A percentile compares a stretch with the other conserved stretches of the same genome.
Conservation (phyloP, 2,329 filamentous ascomycete genomes). For the Juglanconis sp. region DNA sequence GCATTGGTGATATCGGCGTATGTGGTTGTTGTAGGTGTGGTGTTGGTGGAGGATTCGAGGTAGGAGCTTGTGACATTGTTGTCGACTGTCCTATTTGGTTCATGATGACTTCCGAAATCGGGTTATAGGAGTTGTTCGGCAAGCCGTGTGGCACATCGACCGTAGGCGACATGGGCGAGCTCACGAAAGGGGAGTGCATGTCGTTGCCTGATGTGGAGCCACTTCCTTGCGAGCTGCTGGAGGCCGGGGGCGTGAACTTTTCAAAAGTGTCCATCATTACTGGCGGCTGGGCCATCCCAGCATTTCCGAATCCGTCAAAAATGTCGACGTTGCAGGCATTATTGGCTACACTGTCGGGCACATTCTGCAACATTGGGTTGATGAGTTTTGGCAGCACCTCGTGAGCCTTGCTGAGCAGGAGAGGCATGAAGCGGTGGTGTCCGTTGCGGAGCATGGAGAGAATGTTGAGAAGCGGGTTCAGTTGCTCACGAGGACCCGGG, state of each 20-base stretch:
- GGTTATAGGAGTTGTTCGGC: slow-evolving; percentile 37
- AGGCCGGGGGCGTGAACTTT: slow-evolving; percentile 41
- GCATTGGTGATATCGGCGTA: slow-evolving; percentile 30
- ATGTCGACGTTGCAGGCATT: slow-evolving; percentile 50
- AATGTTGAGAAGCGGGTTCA: slow-evolving; percentile 66
- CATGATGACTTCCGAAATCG: slow-evolving; percentile 54
- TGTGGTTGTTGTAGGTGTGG: slow-evolving; percentile 30
- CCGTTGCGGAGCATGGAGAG: slow-evolving; percentile 71
- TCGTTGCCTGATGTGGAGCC: slow-evolving; percentile 33
- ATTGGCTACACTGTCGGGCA: slow-evolving; percentile 47
- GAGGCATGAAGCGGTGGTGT: slow-evolving; percentile 71
- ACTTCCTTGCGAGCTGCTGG: slow-evolving; percentile 31
- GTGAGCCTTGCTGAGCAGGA: slow-evolving; percentile 72
- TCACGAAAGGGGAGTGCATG: slow-evolving; percentile 49
- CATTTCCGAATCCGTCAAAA: slow-evolving; percentile 64
- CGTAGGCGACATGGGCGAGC: slow-evolving; percentile 53
- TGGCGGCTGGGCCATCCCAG: slow-evolving; percentile 55
- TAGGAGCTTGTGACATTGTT: slow-evolving; percentile 17
- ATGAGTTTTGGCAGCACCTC: slow-evolving; percentile 64
- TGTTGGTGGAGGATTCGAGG: slow-evolving; percentile 19
- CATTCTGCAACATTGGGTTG: slow-evolving; percentile 57
- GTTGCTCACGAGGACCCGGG: slow-evolving; percentile 67
- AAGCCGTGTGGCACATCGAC: slow-evolving; percentile 47
- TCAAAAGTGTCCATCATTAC: slow-evolving; percentile 49
- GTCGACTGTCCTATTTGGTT: slow-evolving; percentile 41